A percentile compares a stretch with the other conserved stretches of the same genome.
phyloP scores from a whole-genome alignment of 2,329 filamentous ascomycete species.

The Biscogniauxia sp. region DNA sequence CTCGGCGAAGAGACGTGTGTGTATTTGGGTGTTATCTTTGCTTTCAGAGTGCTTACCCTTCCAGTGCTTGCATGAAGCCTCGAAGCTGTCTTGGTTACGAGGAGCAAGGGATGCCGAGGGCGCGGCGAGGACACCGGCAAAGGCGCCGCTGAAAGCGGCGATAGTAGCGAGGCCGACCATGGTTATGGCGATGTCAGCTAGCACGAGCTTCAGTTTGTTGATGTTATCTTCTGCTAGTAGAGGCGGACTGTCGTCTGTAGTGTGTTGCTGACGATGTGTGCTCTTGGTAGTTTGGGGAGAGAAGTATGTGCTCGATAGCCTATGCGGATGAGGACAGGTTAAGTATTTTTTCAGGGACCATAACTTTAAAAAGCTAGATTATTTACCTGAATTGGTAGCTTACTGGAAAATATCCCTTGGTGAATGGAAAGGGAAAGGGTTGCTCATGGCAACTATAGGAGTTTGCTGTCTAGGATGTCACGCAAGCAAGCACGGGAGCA shows the following conservation, averaged over 20 bases:
- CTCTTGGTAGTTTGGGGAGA: background rate
- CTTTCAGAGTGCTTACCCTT: background rate
- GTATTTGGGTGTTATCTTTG: background rate
- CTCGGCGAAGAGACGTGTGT: background rate
- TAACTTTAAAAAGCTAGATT: background rate
- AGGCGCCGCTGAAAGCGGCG: background rate
- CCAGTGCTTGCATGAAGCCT: background rate
- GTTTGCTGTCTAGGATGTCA: background rate
- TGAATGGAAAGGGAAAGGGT: background rate
- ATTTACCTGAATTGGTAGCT: background rate
- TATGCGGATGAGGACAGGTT: background rate
- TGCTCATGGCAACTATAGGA: background rate
- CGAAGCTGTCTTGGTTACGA: conserved; percentile 5
- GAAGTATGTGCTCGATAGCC: background rate
- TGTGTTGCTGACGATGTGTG: background rate
- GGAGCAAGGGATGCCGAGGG: background rate
- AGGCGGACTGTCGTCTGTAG: background rate
- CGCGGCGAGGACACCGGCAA: background rate
- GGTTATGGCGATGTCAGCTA: background rate
- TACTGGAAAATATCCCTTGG: background rate
- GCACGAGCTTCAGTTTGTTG: background rate
- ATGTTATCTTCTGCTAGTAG: background rate
- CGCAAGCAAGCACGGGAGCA: background rate
- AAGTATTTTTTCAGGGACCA: background rate
- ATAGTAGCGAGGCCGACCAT: conserved; percentile 5